These are phyloP conservation scores for Cyamopsis tetragonoloba DNA, from an alignment of 306 rosid genomes.

Conservation along the genomic window DNA sequence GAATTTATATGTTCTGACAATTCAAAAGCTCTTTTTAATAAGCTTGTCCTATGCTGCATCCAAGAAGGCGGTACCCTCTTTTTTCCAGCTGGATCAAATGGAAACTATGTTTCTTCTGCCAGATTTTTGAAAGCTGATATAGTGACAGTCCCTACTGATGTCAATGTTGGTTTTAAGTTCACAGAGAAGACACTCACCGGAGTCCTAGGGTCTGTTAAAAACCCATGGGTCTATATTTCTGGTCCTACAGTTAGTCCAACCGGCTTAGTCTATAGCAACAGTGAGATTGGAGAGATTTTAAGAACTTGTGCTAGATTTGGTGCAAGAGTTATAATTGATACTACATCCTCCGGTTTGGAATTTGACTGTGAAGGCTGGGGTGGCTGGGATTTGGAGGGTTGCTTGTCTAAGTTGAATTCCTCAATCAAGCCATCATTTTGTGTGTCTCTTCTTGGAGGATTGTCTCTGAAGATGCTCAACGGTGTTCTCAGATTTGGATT, in stretches of 20 bases:
- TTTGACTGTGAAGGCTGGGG: conserved; percentile 71
- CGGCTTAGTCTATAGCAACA: conserved; percentile 72
- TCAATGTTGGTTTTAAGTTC: conserved; percentile 63
- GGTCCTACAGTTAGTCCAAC: conserved; percentile 95
- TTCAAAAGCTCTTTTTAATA: conserved; percentile 76
- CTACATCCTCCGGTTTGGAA: conserved; percentile 95
- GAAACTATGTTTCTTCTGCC: conserved; percentile 85
- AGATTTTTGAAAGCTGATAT: conserved; percentile 72
- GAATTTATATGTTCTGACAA: conserved; percentile 75
- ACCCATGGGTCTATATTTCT: conserved; percentile 90
- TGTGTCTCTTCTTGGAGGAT: conserved; percentile 85
- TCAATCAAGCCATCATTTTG: conserved; percentile 55
- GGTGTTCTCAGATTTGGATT: conserved; percentile 80
- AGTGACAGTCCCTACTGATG: conserved; percentile 57
- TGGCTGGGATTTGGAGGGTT: conserved; percentile 73
- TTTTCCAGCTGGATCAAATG: conserved; percentile 89
- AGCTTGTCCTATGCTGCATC: conserved; percentile 83
- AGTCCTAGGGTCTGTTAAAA: conserved; percentile 52
- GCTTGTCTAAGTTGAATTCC: conserved; percentile 52
- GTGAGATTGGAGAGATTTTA: conserved; percentile 63
- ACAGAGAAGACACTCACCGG: conserved; percentile 53
- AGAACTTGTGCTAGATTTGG: conserved; percentile 70
- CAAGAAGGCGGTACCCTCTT: conserved; percentile 94
- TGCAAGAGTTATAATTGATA: conserved; percentile 84
- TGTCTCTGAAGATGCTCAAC: conserved; percentile 73